Evolutionary conservation across 2,329 filamentous ascomycete species (phyloP).

Genomic region (Alternaria angustiovoidea): DNA sequence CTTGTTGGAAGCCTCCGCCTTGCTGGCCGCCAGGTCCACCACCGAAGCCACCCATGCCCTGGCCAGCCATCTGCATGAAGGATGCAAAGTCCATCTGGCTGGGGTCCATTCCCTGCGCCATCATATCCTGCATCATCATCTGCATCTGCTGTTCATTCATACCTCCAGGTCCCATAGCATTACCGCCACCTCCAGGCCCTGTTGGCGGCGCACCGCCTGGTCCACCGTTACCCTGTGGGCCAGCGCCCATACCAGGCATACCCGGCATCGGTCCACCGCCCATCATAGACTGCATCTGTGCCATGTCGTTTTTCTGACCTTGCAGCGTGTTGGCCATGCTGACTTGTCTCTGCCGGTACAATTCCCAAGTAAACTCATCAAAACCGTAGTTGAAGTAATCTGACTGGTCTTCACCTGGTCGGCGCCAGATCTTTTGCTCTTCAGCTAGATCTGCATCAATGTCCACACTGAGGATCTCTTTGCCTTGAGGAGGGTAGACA

Average conservation of each 20-base stretch:
- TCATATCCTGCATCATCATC: slow-evolving; percentile 64
- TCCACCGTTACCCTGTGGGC: slow-evolving; percentile 19
- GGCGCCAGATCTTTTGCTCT: slow-evolving; percentile 89
- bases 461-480: slow-evolving; percentile 71
- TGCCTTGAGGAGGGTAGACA: slow-evolving; percentile 74
- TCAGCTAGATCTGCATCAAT: slow-evolving; percentile 67
- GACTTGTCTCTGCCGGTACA: slow-evolving; percentile 91
- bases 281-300: slow-evolving; percentile 69
- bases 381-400: slow-evolving; percentile 99
- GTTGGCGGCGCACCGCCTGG: slow-evolving; percentile 41
- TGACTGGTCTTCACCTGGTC: slow-evolving; percentile 90
- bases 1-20: slow-evolving; percentile 40
- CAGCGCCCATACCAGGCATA: slow-evolving; percentile 34
- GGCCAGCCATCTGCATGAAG: slow-evolving; percentile 49
- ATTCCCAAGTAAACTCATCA: slow-evolving; percentile 97
- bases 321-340: slow-evolving; percentile 77
- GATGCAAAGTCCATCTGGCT: slow-evolving; percentile 46
- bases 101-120: slow-evolving; percentile 58
- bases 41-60: slow-evolving; percentile 40
- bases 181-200: slow-evolving; percentile 29
- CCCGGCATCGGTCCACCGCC: slow-evolving; percentile 37
- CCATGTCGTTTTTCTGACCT: slow-evolving; percentile 77
- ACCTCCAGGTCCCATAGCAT: slow-evolving; percentile 28
- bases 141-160: slow-evolving; percentile 66
- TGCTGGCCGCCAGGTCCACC: slow-evolving; percentile 33